These are phyloP conservation scores for Penicillium taxi DNA, from an alignment of 495 filamentous ascomycete genomes.

Conservation along the genomic window DNA sequence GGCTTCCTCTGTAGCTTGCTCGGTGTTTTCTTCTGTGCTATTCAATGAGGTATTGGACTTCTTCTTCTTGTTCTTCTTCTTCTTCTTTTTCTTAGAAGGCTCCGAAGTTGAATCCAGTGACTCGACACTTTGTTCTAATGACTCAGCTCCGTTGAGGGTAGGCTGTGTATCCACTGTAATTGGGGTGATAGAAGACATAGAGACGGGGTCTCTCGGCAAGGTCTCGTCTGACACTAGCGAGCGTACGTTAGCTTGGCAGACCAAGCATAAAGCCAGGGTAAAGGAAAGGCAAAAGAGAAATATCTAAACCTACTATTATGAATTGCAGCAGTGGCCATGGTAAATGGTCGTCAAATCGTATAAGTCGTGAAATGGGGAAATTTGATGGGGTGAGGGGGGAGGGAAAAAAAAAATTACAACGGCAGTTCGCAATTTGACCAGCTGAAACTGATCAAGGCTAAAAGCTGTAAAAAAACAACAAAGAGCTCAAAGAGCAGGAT, in stretches of 20 bases:
- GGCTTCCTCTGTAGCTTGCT: neutral
- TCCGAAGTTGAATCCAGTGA: slow-evolving; percentile 1
- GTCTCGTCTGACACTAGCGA: slow-evolving; percentile 15
- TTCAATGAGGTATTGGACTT: no score
- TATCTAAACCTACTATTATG: slow-evolving; percentile 11
- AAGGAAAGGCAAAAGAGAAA: no score
- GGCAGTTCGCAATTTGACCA: slow-evolving; percentile 21
- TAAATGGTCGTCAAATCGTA: slow-evolving; percentile 15
- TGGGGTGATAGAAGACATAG: slow-evolving; percentile 7
- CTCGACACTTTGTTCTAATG: no score
- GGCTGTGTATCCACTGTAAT: slow-evolving; percentile 10
- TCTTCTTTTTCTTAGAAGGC: slow-evolving; percentile 15
- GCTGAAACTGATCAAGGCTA: slow-evolving; percentile 16
- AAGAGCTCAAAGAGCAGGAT: slow-evolving; percentile 15
- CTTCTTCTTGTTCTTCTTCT: slow-evolving; percentile 16
- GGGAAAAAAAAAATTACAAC: slow-evolving; percentile 9
- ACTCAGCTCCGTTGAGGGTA: slow-evolving; percentile 4
- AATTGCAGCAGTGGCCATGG: slow-evolving; percentile 20
- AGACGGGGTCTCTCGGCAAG: slow-evolving; percentile 15
- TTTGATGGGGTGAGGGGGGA: no score
- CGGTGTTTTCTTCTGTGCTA: slow-evolving; percentile 5
- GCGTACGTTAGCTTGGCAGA: neutral
- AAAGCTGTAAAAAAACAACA: slow-evolving; percentile 12
- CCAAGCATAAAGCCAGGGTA: no score
- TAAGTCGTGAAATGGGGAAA: slow-evolving; percentile 21